phyloP scores from a whole-genome alignment of 2,329 filamentous ascomycete species.

The Cladosporium colombiae region DNA sequence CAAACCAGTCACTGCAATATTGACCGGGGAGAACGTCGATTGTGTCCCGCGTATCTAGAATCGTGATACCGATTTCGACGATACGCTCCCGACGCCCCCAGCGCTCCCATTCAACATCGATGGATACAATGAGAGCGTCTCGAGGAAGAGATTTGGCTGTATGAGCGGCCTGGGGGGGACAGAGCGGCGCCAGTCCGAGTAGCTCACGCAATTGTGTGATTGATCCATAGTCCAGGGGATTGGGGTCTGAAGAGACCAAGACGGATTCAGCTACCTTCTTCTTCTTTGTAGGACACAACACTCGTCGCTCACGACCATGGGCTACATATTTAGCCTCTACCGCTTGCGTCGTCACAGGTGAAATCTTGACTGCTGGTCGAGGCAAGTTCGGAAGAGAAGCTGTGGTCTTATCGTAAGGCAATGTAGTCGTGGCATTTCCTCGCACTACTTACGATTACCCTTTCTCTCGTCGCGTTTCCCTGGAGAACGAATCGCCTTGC shows the following conservation, averaged over 20 bases:
- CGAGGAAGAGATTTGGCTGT: neutral
- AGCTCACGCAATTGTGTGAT: slow-evolving; percentile 12
- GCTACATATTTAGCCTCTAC: neutral
- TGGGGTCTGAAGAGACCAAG: neutral
- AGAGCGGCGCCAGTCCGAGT: slow-evolving; percentile 10
- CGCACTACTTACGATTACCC: neutral
- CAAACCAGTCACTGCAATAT: slow-evolving; percentile 64
- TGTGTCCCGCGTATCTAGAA: slow-evolving; percentile 67
- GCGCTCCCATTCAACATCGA: slow-evolving; percentile 83
- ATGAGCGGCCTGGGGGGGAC: neutral
- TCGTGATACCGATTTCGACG: slow-evolving; percentile 80
- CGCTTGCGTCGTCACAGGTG: slow-evolving; percentile 2
- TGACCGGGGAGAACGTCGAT: slow-evolving; percentile 58
- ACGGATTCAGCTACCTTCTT: neutral
- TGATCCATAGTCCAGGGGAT: slow-evolving; percentile 12
- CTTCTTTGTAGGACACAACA: neutral
- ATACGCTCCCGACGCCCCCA: slow-evolving; percentile 58
- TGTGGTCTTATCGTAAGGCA: neutral
- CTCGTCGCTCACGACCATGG: neutral
- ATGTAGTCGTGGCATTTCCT: neutral
- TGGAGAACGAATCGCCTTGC: neutral
- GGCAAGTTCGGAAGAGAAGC: neutral
- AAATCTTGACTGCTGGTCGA: neutral
- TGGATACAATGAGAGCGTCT: slow-evolving; percentile 61
- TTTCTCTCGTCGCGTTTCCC: no score